Conservation (phyloP, 1,284 basidiomycete species). For the Cryptococcus sp. region DNA sequence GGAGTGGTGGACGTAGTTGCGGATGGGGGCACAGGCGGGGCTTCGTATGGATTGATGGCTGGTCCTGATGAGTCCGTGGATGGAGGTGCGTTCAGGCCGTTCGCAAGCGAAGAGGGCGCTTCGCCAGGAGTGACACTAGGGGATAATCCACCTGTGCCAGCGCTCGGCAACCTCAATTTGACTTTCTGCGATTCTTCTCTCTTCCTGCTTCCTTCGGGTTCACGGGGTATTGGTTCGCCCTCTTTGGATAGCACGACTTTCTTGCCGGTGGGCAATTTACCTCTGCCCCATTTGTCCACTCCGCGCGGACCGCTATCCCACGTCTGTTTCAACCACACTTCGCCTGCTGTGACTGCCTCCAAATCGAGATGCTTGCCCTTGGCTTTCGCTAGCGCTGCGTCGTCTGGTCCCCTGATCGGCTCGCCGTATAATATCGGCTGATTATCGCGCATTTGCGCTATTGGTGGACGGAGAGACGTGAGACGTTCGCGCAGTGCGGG, state of each 20-base stretch:
- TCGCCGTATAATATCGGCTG: slow-evolving; percentile 38
- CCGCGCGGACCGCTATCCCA: slow-evolving; percentile 45
- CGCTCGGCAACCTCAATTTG: slow-evolving; percentile 13
- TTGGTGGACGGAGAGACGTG: slow-evolving; percentile 42
- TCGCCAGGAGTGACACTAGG: no score
- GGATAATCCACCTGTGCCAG: not conserved
- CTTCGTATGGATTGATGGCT: no score
- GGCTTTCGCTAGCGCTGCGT: slow-evolving; percentile 33
- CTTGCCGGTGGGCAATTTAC: slow-evolving; percentile 36
- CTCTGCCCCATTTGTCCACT: slow-evolving; percentile 31
- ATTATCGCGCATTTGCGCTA: slow-evolving; percentile 21
- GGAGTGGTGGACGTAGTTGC: no score
- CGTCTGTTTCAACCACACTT: slow-evolving; percentile 33
- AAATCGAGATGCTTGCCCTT: slow-evolving; percentile 35
- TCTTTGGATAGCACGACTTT: slow-evolving; percentile 37
- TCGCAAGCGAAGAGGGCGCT: no score
- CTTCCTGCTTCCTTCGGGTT: slow-evolving; percentile 3
- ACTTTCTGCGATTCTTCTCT: slow-evolving; percentile 9
- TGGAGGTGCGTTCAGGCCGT: no score
- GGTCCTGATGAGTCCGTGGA: no score
- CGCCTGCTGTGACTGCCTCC: slow-evolving; percentile 1
- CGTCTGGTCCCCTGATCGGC: slow-evolving; percentile 39
- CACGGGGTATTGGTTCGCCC: slow-evolving; percentile 29
- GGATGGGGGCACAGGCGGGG: no score
- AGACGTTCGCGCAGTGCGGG: slow-evolving; percentile 41